A percentile compares a stretch with the other conserved stretches of the same genome.
These are phyloP conservation scores for Pisolithus sp. DNA, from an alignment of 768 basidiomycete genomes.

Conservation along the genomic window DNA sequence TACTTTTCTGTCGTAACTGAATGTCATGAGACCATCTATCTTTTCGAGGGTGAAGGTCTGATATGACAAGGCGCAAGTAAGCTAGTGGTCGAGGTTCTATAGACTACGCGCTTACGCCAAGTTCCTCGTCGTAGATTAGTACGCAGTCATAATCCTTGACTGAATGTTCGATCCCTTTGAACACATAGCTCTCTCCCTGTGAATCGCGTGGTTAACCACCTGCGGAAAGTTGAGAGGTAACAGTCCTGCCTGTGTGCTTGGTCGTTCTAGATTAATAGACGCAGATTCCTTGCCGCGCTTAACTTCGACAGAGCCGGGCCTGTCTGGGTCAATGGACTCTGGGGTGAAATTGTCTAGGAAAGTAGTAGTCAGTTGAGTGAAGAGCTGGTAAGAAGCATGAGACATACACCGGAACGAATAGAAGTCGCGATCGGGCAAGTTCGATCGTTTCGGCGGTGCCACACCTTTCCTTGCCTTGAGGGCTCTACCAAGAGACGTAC, in stretches of 20 bases:
- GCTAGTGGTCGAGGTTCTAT: not conserved
- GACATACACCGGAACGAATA: slow-evolving; percentile 72
- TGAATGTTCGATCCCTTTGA: slow-evolving; percentile 49
- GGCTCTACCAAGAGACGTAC: slow-evolving; percentile 54
- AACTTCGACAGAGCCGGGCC: slow-evolving; percentile 60
- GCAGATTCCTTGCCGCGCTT: slow-evolving; percentile 47
- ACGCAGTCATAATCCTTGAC: slow-evolving; percentile 72
- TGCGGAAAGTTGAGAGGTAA: not conserved
- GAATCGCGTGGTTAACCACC: slow-evolving; percentile 2
- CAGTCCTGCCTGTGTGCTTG: slow-evolving; percentile 52
- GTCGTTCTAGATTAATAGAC: slow-evolving; percentile 56
- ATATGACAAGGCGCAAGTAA: slow-evolving; percentile 7
- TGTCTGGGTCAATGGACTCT: slow-evolving; percentile 57
- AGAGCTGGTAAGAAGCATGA: not conserved
- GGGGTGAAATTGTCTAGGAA: slow-evolving; percentile 70
- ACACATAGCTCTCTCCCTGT: slow-evolving; percentile 50
- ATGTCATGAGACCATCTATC: slow-evolving; percentile 56
- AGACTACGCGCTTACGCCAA: slow-evolving; percentile 42
- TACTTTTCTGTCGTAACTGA: slow-evolving; percentile 46
- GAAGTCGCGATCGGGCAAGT: slow-evolving; percentile 60
- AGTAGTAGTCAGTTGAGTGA: not conserved
- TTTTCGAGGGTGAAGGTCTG: slow-evolving; percentile 73
- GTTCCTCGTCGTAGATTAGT: slow-evolving; percentile 72
- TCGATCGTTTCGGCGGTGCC: slow-evolving; percentile 33
- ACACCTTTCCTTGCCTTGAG: slow-evolving; percentile 63